These are phyloP conservation scores for Boletus rubescentipes DNA, from an alignment of 768 basidiomycete species.

Conservation along the genomic window DNA sequence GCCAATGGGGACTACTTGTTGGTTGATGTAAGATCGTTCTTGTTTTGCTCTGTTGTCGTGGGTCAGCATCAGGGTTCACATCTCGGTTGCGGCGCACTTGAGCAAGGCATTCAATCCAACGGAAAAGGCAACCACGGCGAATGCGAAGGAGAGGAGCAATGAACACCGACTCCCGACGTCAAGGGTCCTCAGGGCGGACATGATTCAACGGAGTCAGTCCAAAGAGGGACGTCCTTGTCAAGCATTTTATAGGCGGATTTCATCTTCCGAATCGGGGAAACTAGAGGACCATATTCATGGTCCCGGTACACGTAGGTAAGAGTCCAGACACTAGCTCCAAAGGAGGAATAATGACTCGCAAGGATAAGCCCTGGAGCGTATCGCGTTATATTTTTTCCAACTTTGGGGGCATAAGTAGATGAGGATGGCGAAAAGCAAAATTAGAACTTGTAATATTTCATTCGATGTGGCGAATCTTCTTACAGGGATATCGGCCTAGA, in stretches of 20 bases:
- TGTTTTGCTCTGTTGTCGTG: constrained; percentile 11
- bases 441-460: too few relatives aligned
- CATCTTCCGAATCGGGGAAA: not conserved
- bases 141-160: constrained; percentile 33
- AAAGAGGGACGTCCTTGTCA: not conserved
- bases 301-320: not conserved
- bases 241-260: constrained; percentile 4
- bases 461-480: too few relatives aligned
- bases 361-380: not conserved
- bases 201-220: not conserved
- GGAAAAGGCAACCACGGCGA: constrained; percentile 22
- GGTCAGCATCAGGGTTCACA: not conserved
- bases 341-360: constrained; percentile 1
- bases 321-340: not conserved
- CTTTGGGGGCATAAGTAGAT: not conserved
- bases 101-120: constrained; percentile 22
- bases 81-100: constrained; percentile 13
- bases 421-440: too few relatives aligned
- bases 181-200: constrained; percentile 6
- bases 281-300: not conserved
- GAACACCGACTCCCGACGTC: constrained; percentile 16
- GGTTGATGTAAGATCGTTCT: constrained; percentile 12
- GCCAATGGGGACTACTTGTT: constrained; percentile 3
- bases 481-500: too few relatives aligned
- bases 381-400: not conserved